Evolutionary conservation across 495 filamentous ascomycete genomes (phyloP), one percentile per base, ranked within the genome.

Genomic region (Neurospora sp.): DNA sequence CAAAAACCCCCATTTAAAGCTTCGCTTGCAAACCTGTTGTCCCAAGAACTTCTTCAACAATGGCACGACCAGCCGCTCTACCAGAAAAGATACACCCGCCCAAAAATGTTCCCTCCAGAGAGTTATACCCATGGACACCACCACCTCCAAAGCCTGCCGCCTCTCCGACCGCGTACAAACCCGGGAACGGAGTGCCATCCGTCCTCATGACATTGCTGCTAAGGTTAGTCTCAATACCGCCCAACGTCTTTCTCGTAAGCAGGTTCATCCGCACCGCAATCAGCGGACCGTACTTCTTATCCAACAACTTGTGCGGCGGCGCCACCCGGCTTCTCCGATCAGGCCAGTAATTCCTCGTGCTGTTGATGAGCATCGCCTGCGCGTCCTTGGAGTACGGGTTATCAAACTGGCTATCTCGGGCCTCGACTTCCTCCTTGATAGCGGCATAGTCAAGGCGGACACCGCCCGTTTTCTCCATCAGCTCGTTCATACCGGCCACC

Each of bases 61-160:
- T 82, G 0, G 82, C 84, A 54, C 82, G 73, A 6, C 85, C 85
- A 0, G 85, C 85, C 1, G 84, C 83, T 40, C 85, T 70, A 0
- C 85, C 85, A 0, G 85, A 86, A 75, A 87, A 87, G 71, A 87
- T 87, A 46, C 85, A 87, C 12, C 85, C 85, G 3, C 85, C 79
- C 44, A 81, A 62, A 46, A 81, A 87, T 7, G 85, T 87, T 14
- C 86, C 86, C 77, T 88, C 85, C 11, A 88, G 80, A 31, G 85
- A 82, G 69, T 78, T 85, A 37, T 87, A 87, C 6, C 86, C 86
- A 71, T 88, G 86, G 0, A 87, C 84, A 37, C 86, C 86, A 7
- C 86, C 86, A 8, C 86, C 86, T 1, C 86, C 86, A 69, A 88
- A 88, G 6, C 86, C 86, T 9, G 86, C 85, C 18, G 80, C 84